These are phyloP conservation scores for Sarcomyxa edulis DNA, from an alignment of 768 basidiomycete genomes.

Conservation along the genomic window DNA sequence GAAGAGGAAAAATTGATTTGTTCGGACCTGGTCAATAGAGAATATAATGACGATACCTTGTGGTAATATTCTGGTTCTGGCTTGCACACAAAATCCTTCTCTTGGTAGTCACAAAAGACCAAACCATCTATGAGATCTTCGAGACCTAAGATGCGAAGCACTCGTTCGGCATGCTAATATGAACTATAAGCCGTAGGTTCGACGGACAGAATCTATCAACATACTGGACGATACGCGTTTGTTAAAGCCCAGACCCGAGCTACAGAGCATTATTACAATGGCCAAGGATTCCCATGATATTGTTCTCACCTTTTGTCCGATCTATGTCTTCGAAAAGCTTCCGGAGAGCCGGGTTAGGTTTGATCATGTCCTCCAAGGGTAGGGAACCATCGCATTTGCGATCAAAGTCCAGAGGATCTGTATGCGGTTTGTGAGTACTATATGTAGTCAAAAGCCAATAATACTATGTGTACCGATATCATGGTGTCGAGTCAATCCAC, in stretches of 20 bases:
- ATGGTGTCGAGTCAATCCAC: constrained; percentile 74
- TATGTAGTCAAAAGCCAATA: background rate
- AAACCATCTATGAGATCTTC: constrained; percentile 72
- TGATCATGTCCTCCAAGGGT: constrained; percentile 76
- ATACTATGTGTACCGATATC: constrained; percentile 49
- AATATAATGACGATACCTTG: constrained; percentile 32
- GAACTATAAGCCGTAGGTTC: constrained; percentile 7
- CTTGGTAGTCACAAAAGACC: constrained; percentile 73
- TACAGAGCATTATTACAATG: too few relatives aligned
- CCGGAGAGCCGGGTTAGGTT: constrained; percentile 53
- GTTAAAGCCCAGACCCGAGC: constrained; percentile 82
- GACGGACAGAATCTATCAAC: constrained; percentile 10
- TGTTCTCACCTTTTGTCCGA: constrained; percentile 62
- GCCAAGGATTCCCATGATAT: too few relatives aligned
- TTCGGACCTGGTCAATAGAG: background rate
- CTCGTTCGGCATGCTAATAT: constrained; percentile 72
- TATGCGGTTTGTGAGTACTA: background rate
- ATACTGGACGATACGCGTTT: constrained; percentile 74
- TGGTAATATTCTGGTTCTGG: constrained; percentile 71
- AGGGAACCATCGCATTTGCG: constrained; percentile 77
- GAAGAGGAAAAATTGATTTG: constrained; percentile 7
- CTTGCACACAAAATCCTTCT: constrained; percentile 70
- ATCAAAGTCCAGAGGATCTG: constrained; percentile 82
- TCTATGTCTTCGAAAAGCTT: constrained; percentile 78
- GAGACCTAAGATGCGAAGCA: constrained; percentile 67